Evolutionary conservation across 371 early-diverging fungal genomes (phyloP).

Genomic region (Apophysomyces sp.): DNA sequence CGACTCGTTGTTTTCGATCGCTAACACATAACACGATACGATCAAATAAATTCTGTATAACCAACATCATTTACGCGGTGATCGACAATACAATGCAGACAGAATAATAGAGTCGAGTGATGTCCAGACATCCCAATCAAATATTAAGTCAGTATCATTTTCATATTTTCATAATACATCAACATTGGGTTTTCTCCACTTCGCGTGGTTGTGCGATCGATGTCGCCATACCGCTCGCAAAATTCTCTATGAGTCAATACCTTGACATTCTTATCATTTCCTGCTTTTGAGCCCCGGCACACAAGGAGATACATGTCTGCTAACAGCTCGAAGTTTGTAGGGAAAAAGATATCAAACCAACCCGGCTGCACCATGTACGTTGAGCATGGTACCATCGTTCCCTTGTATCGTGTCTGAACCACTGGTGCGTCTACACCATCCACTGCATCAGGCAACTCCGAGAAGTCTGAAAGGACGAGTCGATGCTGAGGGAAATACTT

Average conservation of each 20-base stretch:
- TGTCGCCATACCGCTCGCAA: slow-evolving; percentile 74
- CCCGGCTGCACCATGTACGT: slow-evolving; percentile 96
- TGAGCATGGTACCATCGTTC: slow-evolving; percentile 90
- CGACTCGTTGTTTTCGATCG: no score
- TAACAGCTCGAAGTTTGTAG: slow-evolving; percentile 91
- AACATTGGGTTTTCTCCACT: slow-evolving; percentile 95
- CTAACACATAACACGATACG: no score
- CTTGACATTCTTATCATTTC: slow-evolving; percentile 44
- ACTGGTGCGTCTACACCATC: slow-evolving; percentile 88
- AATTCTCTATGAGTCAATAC: slow-evolving; percentile 83
- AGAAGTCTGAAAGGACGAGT: slow-evolving; percentile 91
- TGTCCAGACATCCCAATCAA: neutral
- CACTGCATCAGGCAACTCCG: slow-evolving; percentile 77
- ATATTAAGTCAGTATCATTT: slow-evolving; percentile 58
- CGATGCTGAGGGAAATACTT: slow-evolving; percentile 84
- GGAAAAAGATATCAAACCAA: slow-evolving; percentile 98
- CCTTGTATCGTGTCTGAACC: slow-evolving; percentile 89
- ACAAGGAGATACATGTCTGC: slow-evolving; percentile 72
- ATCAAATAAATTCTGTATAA: no score
- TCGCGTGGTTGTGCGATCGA: slow-evolving; percentile 72
- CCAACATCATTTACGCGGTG: no score
- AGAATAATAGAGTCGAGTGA: no score
- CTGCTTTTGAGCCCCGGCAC: slow-evolving; percentile 50
- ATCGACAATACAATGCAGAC: no score
- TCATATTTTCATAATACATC: slow-evolving; percentile 92